Base-by-base conservation (phyloP, 176 grass and related monocot species). In the Juncus inflexus region DNA sequence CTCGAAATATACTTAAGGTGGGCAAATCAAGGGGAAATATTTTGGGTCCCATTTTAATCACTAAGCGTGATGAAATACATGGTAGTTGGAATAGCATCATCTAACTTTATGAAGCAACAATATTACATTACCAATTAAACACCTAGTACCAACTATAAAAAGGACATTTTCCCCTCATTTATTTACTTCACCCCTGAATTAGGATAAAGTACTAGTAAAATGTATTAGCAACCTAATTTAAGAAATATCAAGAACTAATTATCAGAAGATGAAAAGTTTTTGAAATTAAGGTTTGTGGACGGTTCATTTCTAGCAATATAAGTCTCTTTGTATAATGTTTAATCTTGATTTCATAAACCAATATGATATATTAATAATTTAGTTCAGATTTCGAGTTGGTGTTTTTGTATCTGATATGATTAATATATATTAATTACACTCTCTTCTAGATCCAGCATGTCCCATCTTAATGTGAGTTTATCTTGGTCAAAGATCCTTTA, bases 401-500 rank as follows among this genome's bases (percentile, higher is more conserved):
- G 7, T 55, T 41, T 67, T 1, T 53, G 9, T 47, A 47, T 47
- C 9, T 47, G 43, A 47, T 2, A 47, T 47, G 9, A 47, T 47
- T 47, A 47, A 47, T 47, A 47, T 47, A 47, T 47, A 28, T 55
- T 69, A 59, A 71, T 71, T 70, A 60, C 79, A 78, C 69, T 15
- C 28, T 71, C 5, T 75, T 38, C 83, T 69, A 82, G 69, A 79
- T 75, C 16, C 59, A 10, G 64, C 58, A 75, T 65, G 36, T 70
- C 69, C 57, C 58, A 39, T 79, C 57, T 61, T 59, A 56, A 19
- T 60, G 16, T 78, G 79, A 52, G 58, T 61, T 55, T 41, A 51
- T 82, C 69, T 40, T 69, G 63, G 79, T 65, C 55, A 71, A 71
- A 71, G 67, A 71, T 71, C 14, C 53, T 59, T 57, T 12, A 13